Conservation (phyloP, 805 yeast genomes). For the Saccharomyces jurei region DNA sequence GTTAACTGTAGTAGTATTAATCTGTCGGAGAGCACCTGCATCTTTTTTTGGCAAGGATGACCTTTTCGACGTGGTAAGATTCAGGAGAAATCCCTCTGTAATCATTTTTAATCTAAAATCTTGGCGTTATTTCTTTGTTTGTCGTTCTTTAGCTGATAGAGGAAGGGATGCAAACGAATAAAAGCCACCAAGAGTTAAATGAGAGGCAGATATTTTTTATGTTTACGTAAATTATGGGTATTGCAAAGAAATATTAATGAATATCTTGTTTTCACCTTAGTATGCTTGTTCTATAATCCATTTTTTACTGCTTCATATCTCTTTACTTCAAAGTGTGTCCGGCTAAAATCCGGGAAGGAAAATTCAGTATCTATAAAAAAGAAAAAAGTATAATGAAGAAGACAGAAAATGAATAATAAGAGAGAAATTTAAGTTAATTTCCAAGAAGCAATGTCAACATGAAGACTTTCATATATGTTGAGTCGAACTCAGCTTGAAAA, state of each 20-base stretch:
- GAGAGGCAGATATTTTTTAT: background rate
- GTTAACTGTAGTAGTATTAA: conserved; percentile 28
- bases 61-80: background rate
- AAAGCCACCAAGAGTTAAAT: background rate
- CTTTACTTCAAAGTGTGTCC: background rate
- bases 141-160: background rate
- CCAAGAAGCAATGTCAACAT: background rate
- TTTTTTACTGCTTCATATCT: background rate
- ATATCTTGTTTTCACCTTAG: background rate
- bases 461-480: background rate
- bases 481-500: too few species aligned
- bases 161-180: background rate
- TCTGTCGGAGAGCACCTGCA: background rate
- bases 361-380: background rate
- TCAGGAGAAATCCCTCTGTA: background rate
- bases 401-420: background rate
- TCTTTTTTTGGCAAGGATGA: background rate
- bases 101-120: background rate
- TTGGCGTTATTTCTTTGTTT: background rate
- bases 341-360: background rate
- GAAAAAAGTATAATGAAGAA: background rate
- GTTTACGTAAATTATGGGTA: background rate
- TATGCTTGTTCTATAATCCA: background rate
- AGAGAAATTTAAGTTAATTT: too few species aligned
- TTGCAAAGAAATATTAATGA: background rate